Evolutionary conservation across 148 eudicot genomes (phyloP), one percentile per base, ranked within the genome.

Genomic region (Camellia granthamiana): DNA sequence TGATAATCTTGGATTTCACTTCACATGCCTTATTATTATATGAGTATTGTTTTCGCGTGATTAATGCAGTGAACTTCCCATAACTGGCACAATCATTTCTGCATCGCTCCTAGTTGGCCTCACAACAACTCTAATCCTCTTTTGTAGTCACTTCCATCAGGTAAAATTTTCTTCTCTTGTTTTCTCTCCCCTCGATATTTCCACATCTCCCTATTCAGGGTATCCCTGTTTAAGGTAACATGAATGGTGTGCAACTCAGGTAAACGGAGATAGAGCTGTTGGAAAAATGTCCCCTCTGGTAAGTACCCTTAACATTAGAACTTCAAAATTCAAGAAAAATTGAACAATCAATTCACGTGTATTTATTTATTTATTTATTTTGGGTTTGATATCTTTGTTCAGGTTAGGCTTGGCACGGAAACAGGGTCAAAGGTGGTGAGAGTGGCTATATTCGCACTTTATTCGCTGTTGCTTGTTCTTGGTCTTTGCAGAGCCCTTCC

Each of bases 61-160:
- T 79, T 41, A 13, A 77, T 79, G 72, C 88, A 94, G 98, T 80
- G 86, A 81, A 75, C 85, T 85, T 79, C 80, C 92, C 46, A 73
- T 89, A 66, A 86, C 90, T 18, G 85, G 87, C 66, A 87, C 94
- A 18, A 78, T 90, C 70, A 80, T 96, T 43, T 86, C 94, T 66
- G 89, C 92, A 21, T 92, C 97, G 63, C 14, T 91, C 78, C 95
- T 96, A 80, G 92, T 94, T 79, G 99, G 99, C 81, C 83, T 87
- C 77, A 96, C 99, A 21, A 92, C 97, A 75, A 74, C 97, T 47
- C 90, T 96, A 51, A 92, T 96, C 78, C 93, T 96, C 70, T 94
- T 96, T 63, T 96, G 99, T 75, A 96, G 99, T 86, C 99, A 96
- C 83, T 96, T 96, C 87, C 99, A 96, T 77, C 97, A 96, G 99